phyloP scores from a whole-genome alignment of 805 yeast genomes.

The Clavispora vitiphila region DNA sequence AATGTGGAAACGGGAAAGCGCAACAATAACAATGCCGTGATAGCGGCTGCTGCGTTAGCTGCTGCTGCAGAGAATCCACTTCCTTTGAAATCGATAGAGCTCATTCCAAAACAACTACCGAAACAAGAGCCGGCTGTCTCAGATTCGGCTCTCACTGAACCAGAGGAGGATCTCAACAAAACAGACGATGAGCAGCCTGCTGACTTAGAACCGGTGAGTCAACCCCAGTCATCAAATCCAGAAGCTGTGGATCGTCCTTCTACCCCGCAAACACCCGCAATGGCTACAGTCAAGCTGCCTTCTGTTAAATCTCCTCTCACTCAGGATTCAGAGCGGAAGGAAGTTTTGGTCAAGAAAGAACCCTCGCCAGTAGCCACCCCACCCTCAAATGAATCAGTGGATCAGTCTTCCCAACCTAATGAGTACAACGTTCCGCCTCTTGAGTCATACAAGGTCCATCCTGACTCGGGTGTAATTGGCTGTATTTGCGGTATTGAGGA shows the following conservation, averaged over 20 bases:
- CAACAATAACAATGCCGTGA: constrained; percentile 48
- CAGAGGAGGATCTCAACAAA: constrained; percentile 20
- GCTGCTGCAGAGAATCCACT: constrained; percentile 77
- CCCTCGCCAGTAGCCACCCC: background rate
- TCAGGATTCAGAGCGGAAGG: background rate
- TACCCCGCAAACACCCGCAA: background rate
- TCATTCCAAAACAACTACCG: background rate
- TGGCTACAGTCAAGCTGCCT: background rate
- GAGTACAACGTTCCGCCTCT: constrained; percentile 25
- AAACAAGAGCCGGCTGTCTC: background rate
- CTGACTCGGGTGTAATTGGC: constrained; percentile 81
- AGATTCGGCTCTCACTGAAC: constrained; percentile 14
- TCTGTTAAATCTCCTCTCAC: background rate
- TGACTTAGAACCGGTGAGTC: background rate
- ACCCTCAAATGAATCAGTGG: background rate
- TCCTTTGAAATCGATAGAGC: constrained; percentile 34
- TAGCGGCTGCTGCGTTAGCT: constrained; percentile 81
- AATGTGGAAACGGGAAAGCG: constrained; percentile 30
- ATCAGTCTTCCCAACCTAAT: background rate
- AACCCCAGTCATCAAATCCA: background rate
- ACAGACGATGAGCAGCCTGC: constrained; percentile 20
- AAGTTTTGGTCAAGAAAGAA: background rate
- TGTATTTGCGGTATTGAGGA: constrained; percentile 85
- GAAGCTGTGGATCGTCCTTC: background rate
- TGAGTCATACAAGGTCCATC: constrained; percentile 57